These are phyloP conservation scores for Gentiana macrophylla DNA, from an alignment of 257 asterid species.

Conservation along the genomic window DNA sequence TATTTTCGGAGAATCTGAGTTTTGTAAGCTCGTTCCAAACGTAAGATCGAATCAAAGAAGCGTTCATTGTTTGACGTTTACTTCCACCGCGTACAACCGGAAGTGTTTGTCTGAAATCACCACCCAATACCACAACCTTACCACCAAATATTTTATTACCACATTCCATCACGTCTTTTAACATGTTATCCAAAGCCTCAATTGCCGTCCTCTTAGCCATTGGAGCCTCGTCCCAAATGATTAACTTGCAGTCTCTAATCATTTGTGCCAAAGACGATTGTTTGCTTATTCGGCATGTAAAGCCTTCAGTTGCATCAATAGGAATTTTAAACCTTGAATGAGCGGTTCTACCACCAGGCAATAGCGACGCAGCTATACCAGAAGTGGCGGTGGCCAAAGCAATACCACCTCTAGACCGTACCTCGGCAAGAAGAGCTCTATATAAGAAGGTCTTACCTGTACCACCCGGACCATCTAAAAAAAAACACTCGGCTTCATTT, in stretches of 20 bases:
- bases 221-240: slow-evolving; percentile 9
- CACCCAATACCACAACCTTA: background rate
- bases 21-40: background rate
- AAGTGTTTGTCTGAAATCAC: background rate
- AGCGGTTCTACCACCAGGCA: background rate
- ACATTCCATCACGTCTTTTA: slow-evolving; percentile 1
- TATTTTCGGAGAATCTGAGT: background rate
- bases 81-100: background rate
- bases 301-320: background rate
- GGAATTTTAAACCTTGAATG: slow-evolving; percentile 13
- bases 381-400: slow-evolving; percentile 7
- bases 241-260: background rate
- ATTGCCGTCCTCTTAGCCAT: background rate
- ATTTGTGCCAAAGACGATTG: background rate
- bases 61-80: background rate
- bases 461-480: background rate
- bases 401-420: background rate
- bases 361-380: background rate
- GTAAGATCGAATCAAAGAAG: background rate
- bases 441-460: slow-evolving; percentile 4
- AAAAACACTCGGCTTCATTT: no score
- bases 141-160: background rate
- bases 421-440: background rate
- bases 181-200: background rate
- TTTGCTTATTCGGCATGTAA: background rate